Conservation (phyloP, 2,329 filamentous ascomycete genomes). For the Metarhizium humberi region DNA sequence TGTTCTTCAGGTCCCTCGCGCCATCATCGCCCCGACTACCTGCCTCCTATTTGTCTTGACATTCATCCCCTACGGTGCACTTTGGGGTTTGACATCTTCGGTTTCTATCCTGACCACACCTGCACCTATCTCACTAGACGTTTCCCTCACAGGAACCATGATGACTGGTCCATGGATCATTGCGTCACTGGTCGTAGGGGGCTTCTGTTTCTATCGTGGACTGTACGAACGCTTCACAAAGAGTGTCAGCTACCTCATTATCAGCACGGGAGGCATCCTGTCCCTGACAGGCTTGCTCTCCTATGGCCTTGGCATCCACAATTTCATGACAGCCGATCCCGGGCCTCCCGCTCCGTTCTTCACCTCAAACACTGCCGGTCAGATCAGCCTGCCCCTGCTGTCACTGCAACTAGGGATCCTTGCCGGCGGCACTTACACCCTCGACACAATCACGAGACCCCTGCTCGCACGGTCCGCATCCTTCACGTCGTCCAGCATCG, state of each 20-base stretch:
- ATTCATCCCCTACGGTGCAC: constrained; percentile 32
- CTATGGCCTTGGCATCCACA: constrained; percentile 30
- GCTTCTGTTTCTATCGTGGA: constrained; percentile 22
- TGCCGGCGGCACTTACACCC: constrained; percentile 29
- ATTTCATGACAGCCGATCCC: constrained; percentile 20
- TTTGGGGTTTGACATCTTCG: constrained; percentile 38
- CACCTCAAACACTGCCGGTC: constrained; percentile 15
- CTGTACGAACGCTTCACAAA: constrained; percentile 22
- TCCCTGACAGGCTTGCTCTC: constrained; percentile 32
- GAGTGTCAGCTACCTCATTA: constrained; percentile 21
- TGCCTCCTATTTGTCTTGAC: constrained; percentile 35
- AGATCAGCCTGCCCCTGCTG: constrained; percentile 28
- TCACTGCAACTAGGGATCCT: constrained; percentile 38
- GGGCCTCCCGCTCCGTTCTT: constrained; percentile 14
- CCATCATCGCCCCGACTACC: constrained; percentile 40
- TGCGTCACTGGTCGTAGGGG: constrained; percentile 21
- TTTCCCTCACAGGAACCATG: constrained; percentile 33
- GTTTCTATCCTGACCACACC: constrained; percentile 38
- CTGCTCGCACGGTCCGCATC: constrained; percentile 37
- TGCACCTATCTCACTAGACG: constrained; percentile 31
- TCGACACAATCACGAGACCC: constrained; percentile 32
- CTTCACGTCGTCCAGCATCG: constrained; percentile 38
- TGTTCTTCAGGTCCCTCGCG: constrained; percentile 36
- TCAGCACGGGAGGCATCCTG: constrained; percentile 28
- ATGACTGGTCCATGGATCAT: constrained; percentile 35